Evolutionary conservation across 805 yeast genomes (phyloP).

Genomic region (Dipodascopsis uninucleata): DNA sequence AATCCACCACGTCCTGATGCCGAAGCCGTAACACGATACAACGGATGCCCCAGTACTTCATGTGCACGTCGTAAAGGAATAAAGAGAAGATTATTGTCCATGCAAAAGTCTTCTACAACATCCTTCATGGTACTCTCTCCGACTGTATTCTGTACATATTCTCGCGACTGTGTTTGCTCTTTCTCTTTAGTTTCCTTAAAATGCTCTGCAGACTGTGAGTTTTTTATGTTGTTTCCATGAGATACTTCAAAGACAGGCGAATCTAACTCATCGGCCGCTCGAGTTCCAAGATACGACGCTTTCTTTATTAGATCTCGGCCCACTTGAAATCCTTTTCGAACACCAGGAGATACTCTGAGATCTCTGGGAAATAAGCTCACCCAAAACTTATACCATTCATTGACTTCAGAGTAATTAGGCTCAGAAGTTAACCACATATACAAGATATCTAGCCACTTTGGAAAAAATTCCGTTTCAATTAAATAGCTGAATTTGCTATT

Average conservation of each 20-base stretch:
- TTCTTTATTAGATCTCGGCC: constrained; percentile 37
- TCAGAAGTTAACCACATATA: constrained; percentile 33
- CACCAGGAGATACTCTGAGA: constrained; percentile 13
- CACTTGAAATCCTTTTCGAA: constrained; percentile 22
- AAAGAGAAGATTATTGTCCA: constrained; percentile 46
- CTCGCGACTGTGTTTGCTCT: constrained; percentile 30
- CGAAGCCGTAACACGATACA: constrained; percentile 43
- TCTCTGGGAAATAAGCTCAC: constrained; percentile 30
- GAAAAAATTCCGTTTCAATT: constrained; percentile 40
- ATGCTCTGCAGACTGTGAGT: constrained; percentile 31
- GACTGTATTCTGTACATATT: constrained; percentile 39
- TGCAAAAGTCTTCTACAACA: constrained; percentile 61
- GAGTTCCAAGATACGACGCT: constrained; percentile 32
- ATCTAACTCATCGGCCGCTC: constrained; percentile 18
- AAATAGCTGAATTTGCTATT: constrained; percentile 29
- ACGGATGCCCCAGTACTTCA: constrained; percentile 42
- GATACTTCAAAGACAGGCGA: no score
- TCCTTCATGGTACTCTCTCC: constrained; percentile 51
- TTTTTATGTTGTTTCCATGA: no score
- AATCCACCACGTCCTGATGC: constrained; percentile 38
- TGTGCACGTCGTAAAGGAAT: constrained; percentile 38
- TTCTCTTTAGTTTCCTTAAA: not conserved
- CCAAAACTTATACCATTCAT: constrained; percentile 38
- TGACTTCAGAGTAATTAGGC: constrained; percentile 31
- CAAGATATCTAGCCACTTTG: constrained; percentile 39